These are phyloP conservation scores for Blepharisma stoltei DNA, from an alignment of 73 alveolate species.

Conservation along the genomic window DNA sequence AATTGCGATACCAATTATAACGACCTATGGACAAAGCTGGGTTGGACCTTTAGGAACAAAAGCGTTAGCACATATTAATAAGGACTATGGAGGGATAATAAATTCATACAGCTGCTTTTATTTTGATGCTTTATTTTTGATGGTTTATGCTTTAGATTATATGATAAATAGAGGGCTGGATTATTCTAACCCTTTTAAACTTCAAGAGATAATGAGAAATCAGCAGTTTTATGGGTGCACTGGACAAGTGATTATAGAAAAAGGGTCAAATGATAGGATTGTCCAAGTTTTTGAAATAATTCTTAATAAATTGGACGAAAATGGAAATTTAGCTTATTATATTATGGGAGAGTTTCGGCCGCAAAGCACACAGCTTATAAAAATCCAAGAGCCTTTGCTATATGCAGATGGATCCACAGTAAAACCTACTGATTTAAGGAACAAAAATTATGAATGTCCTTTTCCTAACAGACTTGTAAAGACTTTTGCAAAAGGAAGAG, in stretches of 20 bases:
- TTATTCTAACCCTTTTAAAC: too few relatives aligned
- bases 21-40: too few relatives aligned
- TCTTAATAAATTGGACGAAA: neutral
- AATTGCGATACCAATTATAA: too few relatives aligned
- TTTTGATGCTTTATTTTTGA: too few relatives aligned
- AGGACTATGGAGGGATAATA: too few relatives aligned
- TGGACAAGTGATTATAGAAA: neutral
- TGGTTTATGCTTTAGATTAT: too few relatives aligned
- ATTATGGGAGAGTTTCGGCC: neutral
- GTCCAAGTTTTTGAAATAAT: neutral
- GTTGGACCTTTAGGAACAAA: too few relatives aligned
- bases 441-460: constrained; percentile 22
- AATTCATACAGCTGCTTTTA: too few relatives aligned
- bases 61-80: too few relatives aligned
- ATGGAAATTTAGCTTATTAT: neutral
- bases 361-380: too few relatives aligned
- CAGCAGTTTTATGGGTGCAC: neutral
- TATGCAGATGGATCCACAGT: neutral
- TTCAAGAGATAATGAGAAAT: neutral
- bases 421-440: constrained; percentile 22
- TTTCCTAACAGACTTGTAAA: neutral
- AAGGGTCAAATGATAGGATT: constrained; percentile 20
- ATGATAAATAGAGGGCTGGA: too few relatives aligned
- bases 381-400: neutral
- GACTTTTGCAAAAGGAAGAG: neutral